Percentiles rank a stretch among this genome's conserved stretches.
These are phyloP conservation scores for Geosmithia flava DNA, from an alignment of 2,329 filamentous ascomycete species.

Conservation along the genomic window DNA sequence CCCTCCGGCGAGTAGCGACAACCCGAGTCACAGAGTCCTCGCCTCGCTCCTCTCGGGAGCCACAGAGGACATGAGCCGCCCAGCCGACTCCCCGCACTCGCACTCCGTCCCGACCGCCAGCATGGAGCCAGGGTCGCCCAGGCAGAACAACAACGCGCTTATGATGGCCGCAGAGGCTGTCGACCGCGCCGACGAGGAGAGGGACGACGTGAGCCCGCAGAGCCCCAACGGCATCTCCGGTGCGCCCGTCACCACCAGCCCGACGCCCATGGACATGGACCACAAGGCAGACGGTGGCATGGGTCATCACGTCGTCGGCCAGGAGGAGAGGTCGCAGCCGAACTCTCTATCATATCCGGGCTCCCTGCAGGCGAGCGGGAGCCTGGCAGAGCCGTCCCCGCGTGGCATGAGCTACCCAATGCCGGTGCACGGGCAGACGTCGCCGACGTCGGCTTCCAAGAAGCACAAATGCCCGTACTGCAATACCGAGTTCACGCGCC, in stretches of 20 bases:
- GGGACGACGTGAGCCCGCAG: constrained; percentile 28
- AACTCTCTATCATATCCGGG: constrained; percentile 43
- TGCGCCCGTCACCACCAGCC: constrained; percentile 34
- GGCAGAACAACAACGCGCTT: constrained; percentile 19
- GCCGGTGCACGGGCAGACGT: constrained; percentile 28
- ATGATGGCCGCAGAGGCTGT: constrained; percentile 18
- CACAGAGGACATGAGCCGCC: constrained; percentile 39
- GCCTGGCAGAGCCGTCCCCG: constrained; percentile 29
- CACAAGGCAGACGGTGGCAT: constrained; percentile 22
- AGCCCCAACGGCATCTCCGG: constrained; percentile 29
- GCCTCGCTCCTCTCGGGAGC: constrained; percentile 41
- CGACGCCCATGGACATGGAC: constrained; percentile 43
- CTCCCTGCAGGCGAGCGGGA: constrained; percentile 27
- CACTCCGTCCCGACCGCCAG: constrained; percentile 26
- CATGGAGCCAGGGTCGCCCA: constrained; percentile 25
- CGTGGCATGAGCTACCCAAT: constrained; percentile 48
- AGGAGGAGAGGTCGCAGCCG: constrained; percentile 38
- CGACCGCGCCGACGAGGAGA: constrained; percentile 20
- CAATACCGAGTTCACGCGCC: constrained; percentile 89
- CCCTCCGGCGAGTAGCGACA: constrained; percentile 34
- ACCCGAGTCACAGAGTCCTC: constrained; percentile 39
- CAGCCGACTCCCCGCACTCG: constrained; percentile 38
- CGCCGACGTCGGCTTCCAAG: constrained; percentile 57
- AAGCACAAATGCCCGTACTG: constrained; percentile 97
- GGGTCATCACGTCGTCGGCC: constrained; percentile 27